phyloP scores from a whole-genome alignment of 2,329 filamentous ascomycete genomes.

The Aspergillus fumigatiaffinis region DNA sequence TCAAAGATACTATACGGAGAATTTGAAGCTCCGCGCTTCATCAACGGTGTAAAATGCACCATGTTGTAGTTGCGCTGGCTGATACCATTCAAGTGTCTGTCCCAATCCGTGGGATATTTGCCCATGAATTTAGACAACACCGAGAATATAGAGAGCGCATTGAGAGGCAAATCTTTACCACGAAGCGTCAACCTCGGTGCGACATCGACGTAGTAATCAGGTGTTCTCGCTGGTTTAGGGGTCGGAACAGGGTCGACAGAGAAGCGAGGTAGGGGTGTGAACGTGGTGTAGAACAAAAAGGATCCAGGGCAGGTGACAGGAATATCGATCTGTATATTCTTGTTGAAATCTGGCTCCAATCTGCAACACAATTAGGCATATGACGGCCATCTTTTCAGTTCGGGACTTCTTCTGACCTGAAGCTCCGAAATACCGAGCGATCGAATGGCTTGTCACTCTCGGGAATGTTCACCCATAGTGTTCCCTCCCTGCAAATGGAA shows the following conservation, averaged over 20 bases:
- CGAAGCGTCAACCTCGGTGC: slow-evolving; percentile 74
- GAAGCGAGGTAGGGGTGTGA: slow-evolving; percentile 78
- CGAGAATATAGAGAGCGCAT: slow-evolving; percentile 87
- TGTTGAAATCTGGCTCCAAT: slow-evolving; percentile 87
- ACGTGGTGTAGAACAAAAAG: slow-evolving; percentile 92
- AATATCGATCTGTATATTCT: slow-evolving; percentile 83
- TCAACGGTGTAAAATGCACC: slow-evolving; percentile 95
- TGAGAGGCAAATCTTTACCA: slow-evolving; percentile 69
- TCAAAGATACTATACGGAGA: slow-evolving; percentile 97
- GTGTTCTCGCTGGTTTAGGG: slow-evolving; percentile 62
- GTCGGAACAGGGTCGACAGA: slow-evolving; percentile 53
- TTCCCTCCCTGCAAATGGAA: slow-evolving; percentile 91
- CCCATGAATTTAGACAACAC: slow-evolving; percentile 98
- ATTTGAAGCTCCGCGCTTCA: slow-evolving; percentile 83
- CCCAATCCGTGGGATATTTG: slow-evolving; percentile 83
- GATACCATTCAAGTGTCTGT: slow-evolving; percentile 82
- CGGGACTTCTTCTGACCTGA: slow-evolving; percentile 62
- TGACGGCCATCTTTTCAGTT: not conserved
- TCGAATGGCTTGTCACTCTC: slow-evolving; percentile 70
- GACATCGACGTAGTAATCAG: slow-evolving; percentile 89
- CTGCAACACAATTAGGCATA: slow-evolving; percentile 37
- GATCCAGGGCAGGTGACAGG: slow-evolving; percentile 79
- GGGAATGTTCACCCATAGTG: slow-evolving; percentile 94
- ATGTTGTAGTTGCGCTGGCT: slow-evolving; percentile 94
- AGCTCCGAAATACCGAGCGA: slow-evolving; percentile 76